Evolutionary conservation across 352 stramenopile species (phyloP).

Genomic region (Salisapilia sapeloensis): DNA sequence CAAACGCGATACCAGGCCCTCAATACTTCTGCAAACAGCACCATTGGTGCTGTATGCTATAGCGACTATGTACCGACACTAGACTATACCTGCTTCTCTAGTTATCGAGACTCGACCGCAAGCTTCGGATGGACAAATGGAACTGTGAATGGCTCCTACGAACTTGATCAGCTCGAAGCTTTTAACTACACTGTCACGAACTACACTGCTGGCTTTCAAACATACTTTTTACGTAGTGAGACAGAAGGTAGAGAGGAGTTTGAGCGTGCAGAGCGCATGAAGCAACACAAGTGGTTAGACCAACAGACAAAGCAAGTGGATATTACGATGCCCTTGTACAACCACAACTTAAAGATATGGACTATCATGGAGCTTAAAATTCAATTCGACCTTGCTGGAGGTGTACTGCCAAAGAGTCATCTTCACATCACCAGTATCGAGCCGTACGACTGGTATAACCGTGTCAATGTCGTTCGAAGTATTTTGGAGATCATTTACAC

Average conservation of each 20-base stretch:
- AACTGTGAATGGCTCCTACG: slow-evolving; percentile 6
- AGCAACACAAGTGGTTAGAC: slow-evolving; percentile 31
- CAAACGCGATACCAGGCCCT: slow-evolving; percentile 26
- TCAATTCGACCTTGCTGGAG: slow-evolving; percentile 38
- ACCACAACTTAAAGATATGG: slow-evolving; percentile 37
- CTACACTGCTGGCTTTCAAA: slow-evolving; percentile 26
- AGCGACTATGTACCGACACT: slow-evolving; percentile 18
- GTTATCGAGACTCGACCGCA: slow-evolving; percentile 9
- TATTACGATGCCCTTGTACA: slow-evolving; percentile 44
- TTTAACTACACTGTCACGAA: slow-evolving; percentile 31
- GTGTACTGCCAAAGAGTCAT: slow-evolving; percentile 16
- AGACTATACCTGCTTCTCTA: slow-evolving; percentile 19
- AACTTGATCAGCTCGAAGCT: slow-evolving; percentile 27
- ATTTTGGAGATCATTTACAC: slow-evolving; percentile 29
- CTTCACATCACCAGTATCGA: slow-evolving; percentile 46
- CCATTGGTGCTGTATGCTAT: slow-evolving; percentile 23
- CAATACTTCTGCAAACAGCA: slow-evolving; percentile 18
- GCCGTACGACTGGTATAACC: slow-evolving; percentile 37
- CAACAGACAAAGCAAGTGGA: slow-evolving; percentile 31
- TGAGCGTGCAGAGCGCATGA: slow-evolving; percentile 14
- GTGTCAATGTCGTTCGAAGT: slow-evolving; percentile 21
- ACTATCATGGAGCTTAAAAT: slow-evolving; percentile 38
- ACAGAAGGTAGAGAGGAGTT: slow-evolving; percentile 14
- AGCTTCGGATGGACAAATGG: slow-evolving; percentile 20
- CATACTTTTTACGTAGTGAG: slow-evolving; percentile 30